Conservation (phyloP, 2,329 filamentous ascomycete species). For the Penicillium sp. region DNA sequence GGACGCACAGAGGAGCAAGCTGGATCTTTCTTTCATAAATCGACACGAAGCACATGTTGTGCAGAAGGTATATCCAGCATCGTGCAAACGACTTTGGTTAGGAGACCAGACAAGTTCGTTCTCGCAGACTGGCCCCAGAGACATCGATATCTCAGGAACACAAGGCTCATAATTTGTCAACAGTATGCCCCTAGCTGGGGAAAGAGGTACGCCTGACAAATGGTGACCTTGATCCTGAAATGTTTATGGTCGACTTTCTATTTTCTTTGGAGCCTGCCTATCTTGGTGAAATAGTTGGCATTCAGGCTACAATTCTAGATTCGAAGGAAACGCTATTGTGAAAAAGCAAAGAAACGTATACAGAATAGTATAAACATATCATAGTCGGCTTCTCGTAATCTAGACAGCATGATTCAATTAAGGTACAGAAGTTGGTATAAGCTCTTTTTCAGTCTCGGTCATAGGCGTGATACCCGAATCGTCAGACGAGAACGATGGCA, state of each 20-base stretch:
- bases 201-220: no score
- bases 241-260: no score
- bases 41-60: no score
- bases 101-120: no score
- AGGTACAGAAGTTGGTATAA: conserved; percentile 18
- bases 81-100: no score
- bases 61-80: no score
- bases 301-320: no score
- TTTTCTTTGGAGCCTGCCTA: no score
- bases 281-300: no score
- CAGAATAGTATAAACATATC: neutral
- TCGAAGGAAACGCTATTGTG: no score
- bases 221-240: no score
- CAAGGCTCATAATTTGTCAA: neutral
- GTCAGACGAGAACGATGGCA: conserved; percentile 37
- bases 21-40: neutral
- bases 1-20: neutral
- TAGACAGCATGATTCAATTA: conserved; percentile 13
- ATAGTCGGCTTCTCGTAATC: neutral
- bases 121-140: neutral
- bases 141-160: neutral
- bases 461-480: conserved; percentile 30
- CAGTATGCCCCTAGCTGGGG: no score
- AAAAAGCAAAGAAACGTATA: neutral
- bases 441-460: conserved; percentile 27